Conservation (phyloP, 148 eudicot species). For the Nepenthes mirabilis region DNA sequence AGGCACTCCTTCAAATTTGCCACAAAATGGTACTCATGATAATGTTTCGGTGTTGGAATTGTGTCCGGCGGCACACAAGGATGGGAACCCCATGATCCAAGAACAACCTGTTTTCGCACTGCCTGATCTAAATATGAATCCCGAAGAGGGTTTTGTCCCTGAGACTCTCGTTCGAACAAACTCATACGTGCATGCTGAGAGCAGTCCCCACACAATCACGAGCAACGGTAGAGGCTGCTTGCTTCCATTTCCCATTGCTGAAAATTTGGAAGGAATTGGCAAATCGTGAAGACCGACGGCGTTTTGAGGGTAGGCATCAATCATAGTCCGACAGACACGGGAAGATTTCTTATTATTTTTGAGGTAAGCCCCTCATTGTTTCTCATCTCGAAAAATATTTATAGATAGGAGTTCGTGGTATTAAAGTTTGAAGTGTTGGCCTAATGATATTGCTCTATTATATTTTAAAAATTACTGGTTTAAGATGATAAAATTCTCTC, state of each 20-base stretch:
- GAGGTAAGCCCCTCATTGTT: too few relatives aligned
- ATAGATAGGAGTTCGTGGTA: too few relatives aligned
- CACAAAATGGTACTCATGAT: constrained; percentile 3
- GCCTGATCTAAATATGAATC: constrained; percentile 59
- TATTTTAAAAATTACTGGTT: too few relatives aligned
- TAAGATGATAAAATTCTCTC: too few relatives aligned
- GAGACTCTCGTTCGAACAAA: not conserved
- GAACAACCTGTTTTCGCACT: constrained; percentile 20
- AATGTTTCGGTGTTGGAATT: not conserved
- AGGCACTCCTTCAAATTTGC: constrained; percentile 11
- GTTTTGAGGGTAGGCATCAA: not conserved
- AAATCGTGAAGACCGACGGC: not conserved
- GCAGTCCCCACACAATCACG: not conserved
- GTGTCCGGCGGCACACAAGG: not conserved
- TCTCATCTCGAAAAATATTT: too few relatives aligned
- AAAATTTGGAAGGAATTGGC: too few relatives aligned
- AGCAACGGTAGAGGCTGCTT: not conserved
- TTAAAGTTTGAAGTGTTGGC: too few relatives aligned
- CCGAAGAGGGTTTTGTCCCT: constrained; percentile 27
- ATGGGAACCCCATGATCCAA: not conserved
- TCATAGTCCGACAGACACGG: too few relatives aligned
- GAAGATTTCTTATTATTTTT: too few relatives aligned
- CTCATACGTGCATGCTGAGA: not conserved
- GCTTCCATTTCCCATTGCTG: too few relatives aligned
- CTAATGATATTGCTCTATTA: too few relatives aligned